Conservation (phyloP, 495 filamentous ascomycete genomes). For the Pyronema omphalodes region DNA sequence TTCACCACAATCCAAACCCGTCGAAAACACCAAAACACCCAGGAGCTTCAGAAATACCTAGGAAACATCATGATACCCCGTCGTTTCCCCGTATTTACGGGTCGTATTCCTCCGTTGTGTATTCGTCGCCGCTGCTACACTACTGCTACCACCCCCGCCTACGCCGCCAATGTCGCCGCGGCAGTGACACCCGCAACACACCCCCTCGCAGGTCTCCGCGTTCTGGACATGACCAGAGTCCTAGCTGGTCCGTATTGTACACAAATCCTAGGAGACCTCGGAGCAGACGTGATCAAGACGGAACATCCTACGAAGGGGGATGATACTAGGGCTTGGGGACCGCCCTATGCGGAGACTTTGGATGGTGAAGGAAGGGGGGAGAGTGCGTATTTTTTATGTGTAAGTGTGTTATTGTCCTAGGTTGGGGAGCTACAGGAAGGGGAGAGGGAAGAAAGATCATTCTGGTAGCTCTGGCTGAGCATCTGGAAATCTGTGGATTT, state of each 20-base stretch:
- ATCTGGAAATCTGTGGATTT: too few species aligned
- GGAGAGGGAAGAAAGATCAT: not conserved
- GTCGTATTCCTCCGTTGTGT: too few species aligned
- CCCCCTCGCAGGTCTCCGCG: slow-evolving; percentile 18
- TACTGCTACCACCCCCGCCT: too few species aligned
- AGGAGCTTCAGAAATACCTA: too few species aligned
- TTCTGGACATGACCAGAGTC: slow-evolving; percentile 93
- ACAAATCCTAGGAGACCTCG: slow-evolving; percentile 89
- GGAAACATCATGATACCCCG: too few species aligned
- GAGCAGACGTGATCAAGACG: slow-evolving; percentile 91
- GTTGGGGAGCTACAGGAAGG: not conserved
- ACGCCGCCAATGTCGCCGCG: not conserved
- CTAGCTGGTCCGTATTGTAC: slow-evolving; percentile 89
- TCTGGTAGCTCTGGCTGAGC: too few species aligned
- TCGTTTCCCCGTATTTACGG: too few species aligned
- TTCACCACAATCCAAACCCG: too few species aligned
- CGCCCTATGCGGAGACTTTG: slow-evolving; percentile 64
- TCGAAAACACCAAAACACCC: too few species aligned
- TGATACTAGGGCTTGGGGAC: slow-evolving; percentile 91
- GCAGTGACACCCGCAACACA: not conserved
- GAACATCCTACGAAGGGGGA: slow-evolving; percentile 85
- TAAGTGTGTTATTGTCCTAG: slow-evolving; percentile 24
- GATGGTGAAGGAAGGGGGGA: slow-evolving; percentile 76
- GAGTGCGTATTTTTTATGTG: slow-evolving; percentile 83
- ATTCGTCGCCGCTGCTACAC: too few species aligned